phyloP scores from a whole-genome alignment of 2,329 filamentous ascomycete genomes.

The Colletotrichum brevisporum region DNA sequence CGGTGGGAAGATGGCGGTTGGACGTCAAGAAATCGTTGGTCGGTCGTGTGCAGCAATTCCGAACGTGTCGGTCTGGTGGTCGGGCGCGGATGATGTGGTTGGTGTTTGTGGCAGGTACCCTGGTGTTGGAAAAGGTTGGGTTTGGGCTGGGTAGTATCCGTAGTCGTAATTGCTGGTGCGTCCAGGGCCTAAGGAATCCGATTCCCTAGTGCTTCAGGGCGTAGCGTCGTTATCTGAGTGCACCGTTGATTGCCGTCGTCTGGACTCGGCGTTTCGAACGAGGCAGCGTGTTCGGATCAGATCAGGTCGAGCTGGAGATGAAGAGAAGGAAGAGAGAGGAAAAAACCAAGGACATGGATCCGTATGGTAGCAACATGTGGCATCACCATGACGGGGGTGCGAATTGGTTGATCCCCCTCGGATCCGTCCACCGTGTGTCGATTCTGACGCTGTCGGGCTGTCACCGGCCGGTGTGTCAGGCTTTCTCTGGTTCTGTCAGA shows the following conservation, averaged over 20 bases:
- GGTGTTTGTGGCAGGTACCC: slow-evolving; percentile 21
- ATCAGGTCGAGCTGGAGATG: not conserved
- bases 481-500: not conserved
- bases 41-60: not conserved
- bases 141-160: not conserved
- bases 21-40: not conserved
- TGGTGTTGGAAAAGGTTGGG: not conserved
- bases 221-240: slow-evolving; percentile 20
- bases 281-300: not conserved
- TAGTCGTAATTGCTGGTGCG: not conserved
- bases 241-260: not conserved
- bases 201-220: not conserved
- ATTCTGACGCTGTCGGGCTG: slow-evolving; percentile 8
- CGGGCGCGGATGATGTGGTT: slow-evolving; percentile 26
- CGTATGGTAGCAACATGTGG: slow-evolving; percentile 33
- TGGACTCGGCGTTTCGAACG: not conserved
- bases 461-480: not conserved
- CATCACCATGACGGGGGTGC: slow-evolving; percentile 40
- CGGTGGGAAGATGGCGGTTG: not conserved
- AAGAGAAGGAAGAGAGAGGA: not conserved
- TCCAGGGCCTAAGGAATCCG: not conserved
- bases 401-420: slow-evolving; percentile 29
- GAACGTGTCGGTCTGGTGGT: slow-evolving; percentile 3
- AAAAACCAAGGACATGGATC: slow-evolving; percentile 29
- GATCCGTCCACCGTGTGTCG: slow-evolving; percentile 12